Percentiles rank a stretch among this genome's conserved stretches.
Conservation (phyloP, 2,329 filamentous ascomycete genomes). For the Cladosporium sphaerospermum region DNA sequence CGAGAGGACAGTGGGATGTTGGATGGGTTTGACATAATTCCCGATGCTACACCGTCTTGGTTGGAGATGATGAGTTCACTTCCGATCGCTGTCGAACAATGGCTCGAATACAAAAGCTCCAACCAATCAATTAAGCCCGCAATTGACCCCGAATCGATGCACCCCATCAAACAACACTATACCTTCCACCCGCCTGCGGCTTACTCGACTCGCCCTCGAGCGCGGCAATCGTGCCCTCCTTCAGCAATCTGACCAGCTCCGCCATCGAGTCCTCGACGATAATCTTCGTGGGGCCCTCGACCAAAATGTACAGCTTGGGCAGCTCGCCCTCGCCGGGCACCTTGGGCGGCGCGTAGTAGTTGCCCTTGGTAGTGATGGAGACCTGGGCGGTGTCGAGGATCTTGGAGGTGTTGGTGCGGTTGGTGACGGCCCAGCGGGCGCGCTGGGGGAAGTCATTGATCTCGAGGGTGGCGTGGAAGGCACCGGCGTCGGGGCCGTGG, state of each 20-base stretch:
- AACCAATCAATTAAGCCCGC: no score
- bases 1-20: no score
- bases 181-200: constrained; percentile 66
- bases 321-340: constrained; percentile 67
- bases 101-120: no score
- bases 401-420: constrained; percentile 96
- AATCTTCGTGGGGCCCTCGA: constrained; percentile 93
- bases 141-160: no score
- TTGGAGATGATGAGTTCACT: no score
- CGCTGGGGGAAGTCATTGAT: constrained; percentile 99
- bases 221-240: constrained; percentile 83
- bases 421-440: constrained; percentile 96
- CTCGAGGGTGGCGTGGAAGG: constrained; percentile 92
- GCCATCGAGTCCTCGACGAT: constrained; percentile 85
- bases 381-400: constrained; percentile 92
- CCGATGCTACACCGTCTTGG: no score
- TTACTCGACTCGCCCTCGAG: constrained; percentile 82
- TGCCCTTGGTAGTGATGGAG: constrained; percentile 95
- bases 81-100: no score
- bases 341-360: constrained; percentile 77
- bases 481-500: constrained; percentile 93
- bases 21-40: no score
- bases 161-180: constrained; percentile 64
- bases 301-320: constrained; percentile 95
- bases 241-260: constrained; percentile 79